Evolutionary conservation across 495 filamentous ascomycete species (phyloP), one percentile per base, ranked within the genome.

Genomic region (Hypoxylon lienhwacheense): DNA sequence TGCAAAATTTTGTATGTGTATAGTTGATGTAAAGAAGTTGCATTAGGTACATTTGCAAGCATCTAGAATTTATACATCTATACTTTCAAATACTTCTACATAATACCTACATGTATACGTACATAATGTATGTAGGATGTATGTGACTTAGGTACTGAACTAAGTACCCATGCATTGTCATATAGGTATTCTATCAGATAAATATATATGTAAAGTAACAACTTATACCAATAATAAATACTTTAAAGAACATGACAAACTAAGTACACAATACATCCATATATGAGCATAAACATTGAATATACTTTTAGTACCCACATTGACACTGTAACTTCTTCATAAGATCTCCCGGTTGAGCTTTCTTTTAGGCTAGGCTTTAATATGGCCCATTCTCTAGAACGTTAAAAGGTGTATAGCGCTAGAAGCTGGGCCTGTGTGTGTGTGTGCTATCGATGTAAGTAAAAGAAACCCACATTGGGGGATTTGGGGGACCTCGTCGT

Each of bases 11-110:
- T 46, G 39, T 54, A n/a, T n/a, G n/a, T n/a, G n/a, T n/a, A n/a
- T n/a, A n/a, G n/a, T n/a, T n/a, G n/a, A n/a, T n/a, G n/a, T n/a
- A n/a, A n/a, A n/a, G n/a, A n/a, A n/a, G n/a, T n/a, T n/a, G n/a
- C n/a, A n/a, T n/a, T n/a, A n/a, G n/a, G n/a, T n/a, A n/a, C n/a
- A n/a, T n/a, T n/a, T n/a, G n/a, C n/a, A n/a, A n/a, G n/a, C n/a
- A n/a, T 52, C 36, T 32, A 25, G 59, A 49, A 59, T 48, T 25
- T 36, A 20, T 59, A 62, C 43, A 26, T 48, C n/a, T 22, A 11
- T 16, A n/a, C n/a, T n/a, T n/a, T n/a, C n/a, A n/a, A n/a, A n/a
- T n/a, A 20, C 36, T 16, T 52, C 16, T 28, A 40, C 22, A 14
- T 44, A 14, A 28, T 41, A 50, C 33, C 24, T 50, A 41, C 35